Base-by-base conservation (phyloP, 129 eudicot species). In the Tagetes erecta region DNA sequence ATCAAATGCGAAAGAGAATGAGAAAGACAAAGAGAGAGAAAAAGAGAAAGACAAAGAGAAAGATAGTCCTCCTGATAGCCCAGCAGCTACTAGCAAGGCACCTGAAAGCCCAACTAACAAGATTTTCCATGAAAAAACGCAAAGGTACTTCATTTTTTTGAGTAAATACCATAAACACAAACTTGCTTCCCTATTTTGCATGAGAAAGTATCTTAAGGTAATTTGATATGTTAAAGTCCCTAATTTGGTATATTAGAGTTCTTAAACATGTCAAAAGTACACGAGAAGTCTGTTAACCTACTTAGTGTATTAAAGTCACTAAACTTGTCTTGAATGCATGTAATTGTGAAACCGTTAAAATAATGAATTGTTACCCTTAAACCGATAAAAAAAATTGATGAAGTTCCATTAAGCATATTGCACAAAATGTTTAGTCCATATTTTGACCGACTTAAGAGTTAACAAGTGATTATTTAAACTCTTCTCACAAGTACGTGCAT, bases 21-120 rank as follows among this genome's bases (percentile, higher is more conserved):
- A 80, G 55, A 30, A 1, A 13, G 76, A 80, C 62, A 86, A 83
- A 59, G 27, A 3, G 31, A 73, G 77, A 3, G 66, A 9, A 8
- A 55, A 55, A 13, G 60, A 55, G 60, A 55, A 55, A 55, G 60
- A 55, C 34, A 55, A 55, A 55, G 60, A 20, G 45, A 62, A 35
- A 70, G 82, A 81, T 57, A 88, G 83, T 71, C 88, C 94, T 70
- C 88, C 85, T 39, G 83, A 78, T 20, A 89, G 97, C 77, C 94
- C 67, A 62, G 64, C 93, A 14, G 83, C 89, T 51, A 82, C 76
- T 64, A 82, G 76, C 47, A 88, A 75, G 57, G 83, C 83, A 64
- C 65, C 77, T 6, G 84, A 79, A 47, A 87, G 91, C 83, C 89
- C 89, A 80, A 59, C 79, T n/a, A 82, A 78, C 75, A 84, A 68